These are phyloP conservation scores for Saccharomycopsis hybrid DNA, from an alignment of 1,139 yeast genomes.

Conservation along the genomic window DNA sequence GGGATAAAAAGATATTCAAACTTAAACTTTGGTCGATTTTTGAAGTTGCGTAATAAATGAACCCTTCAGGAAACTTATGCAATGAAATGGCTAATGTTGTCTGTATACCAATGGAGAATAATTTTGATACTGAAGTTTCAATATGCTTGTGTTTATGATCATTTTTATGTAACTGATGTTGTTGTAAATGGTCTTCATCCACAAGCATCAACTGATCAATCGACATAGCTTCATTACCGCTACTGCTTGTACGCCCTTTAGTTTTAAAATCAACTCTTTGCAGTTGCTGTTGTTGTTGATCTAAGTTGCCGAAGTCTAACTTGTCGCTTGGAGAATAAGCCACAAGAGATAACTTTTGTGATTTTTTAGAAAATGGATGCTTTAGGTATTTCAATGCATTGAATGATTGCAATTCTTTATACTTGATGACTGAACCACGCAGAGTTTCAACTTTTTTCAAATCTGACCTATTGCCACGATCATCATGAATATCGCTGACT, in stretches of 20 bases:
- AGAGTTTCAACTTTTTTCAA: background rate
- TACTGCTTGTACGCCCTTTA: background rate
- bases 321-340: constrained; percentile 10
- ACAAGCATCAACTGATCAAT: constrained; percentile 16
- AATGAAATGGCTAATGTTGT: constrained; percentile 82
- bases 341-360: constrained; percentile 1
- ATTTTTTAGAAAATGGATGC: constrained; percentile 18
- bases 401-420: constrained; percentile 14
- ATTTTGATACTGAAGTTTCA: constrained; percentile 66
- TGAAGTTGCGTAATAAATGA: constrained; percentile 75
- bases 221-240: background rate
- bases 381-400: constrained; percentile 15
- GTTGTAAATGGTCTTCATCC: constrained; percentile 22
- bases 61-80: constrained; percentile 94
- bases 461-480: constrained; percentile 4
- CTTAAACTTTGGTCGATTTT: constrained; percentile 72
- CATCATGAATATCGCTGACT: background rate
- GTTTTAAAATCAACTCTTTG: too few species aligned
- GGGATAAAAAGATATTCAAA: constrained; percentile 70
- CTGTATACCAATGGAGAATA: constrained; percentile 81
- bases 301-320: background rate
- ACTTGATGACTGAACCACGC: constrained; percentile 4
- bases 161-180: constrained; percentile 10
- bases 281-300: background rate
- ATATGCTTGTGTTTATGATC: constrained; percentile 72